phyloP scores from a whole-genome alignment of 164 flowering plant species.

The grape (Vitis vinifera) region DNA sequence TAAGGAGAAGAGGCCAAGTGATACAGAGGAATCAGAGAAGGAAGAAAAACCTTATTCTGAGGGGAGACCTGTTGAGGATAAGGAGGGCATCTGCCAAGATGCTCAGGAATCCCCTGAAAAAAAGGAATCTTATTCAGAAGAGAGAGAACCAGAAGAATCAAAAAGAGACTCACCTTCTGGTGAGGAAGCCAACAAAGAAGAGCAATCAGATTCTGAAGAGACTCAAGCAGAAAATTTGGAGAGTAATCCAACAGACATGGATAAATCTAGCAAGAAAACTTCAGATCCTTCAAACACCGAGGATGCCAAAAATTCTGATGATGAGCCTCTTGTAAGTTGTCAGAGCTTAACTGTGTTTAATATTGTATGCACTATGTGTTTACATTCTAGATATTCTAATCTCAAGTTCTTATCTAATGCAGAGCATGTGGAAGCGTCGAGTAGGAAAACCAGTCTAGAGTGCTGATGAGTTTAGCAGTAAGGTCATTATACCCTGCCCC shows the following conservation, averaged over 20 bases:
- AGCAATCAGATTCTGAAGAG: slow-evolving; percentile 22
- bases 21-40: slow-evolving; percentile 13
- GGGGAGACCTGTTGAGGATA: slow-evolving; percentile 16
- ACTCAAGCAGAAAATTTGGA: slow-evolving; percentile 15
- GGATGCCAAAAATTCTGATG: slow-evolving; percentile 55
- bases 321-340: slow-evolving; percentile 72
- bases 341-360: neutral
- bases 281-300: slow-evolving; percentile 19
- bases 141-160: slow-evolving; percentile 15
- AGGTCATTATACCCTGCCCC: neutral
- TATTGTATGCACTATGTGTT: neutral
- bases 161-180: slow-evolving; percentile 6
- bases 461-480: neutral
- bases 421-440: slow-evolving; percentile 63
- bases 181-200: slow-evolving; percentile 17
- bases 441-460: slow-evolving; percentile 32
- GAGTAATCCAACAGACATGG: slow-evolving; percentile 7
- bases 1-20: slow-evolving; percentile 13
- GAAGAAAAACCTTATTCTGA: slow-evolving; percentile 20
- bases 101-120: slow-evolving; percentile 12
- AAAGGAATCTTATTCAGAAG: slow-evolving; percentile 17
- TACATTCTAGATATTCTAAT: neutral
- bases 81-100: slow-evolving; percentile 18
- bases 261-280: slow-evolving; percentile 12
- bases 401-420: slow-evolving; percentile 21